A percentile compares a stretch with the other conserved stretches of the same genome.
Conservation (phyloP, 805 yeast species). For the Ogataea neopini region DNA sequence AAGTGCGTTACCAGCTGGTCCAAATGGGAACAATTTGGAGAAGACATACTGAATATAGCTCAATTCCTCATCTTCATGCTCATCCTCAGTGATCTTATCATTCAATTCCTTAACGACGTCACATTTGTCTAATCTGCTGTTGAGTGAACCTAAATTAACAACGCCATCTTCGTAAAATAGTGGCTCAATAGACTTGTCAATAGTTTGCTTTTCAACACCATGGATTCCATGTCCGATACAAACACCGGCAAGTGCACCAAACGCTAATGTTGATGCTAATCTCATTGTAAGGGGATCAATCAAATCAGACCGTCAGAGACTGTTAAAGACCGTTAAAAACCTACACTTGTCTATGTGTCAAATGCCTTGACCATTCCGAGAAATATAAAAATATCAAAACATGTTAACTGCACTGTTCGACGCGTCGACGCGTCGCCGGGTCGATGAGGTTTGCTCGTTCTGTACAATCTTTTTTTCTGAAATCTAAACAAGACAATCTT, state of each 20-base stretch:
- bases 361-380: background rate
- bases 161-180: constrained; percentile 43
- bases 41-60: constrained; percentile 41
- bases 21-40: constrained; percentile 48
- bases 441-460: no score
- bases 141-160: constrained; percentile 40
- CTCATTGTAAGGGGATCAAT: background rate
- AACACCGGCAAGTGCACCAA: background rate
- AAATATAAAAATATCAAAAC: background rate
- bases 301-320: background rate
- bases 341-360: background rate
- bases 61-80: constrained; percentile 13
- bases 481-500: background rate
- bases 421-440: background rate
- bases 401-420: no score
- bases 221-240: background rate
- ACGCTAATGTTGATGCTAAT: background rate
- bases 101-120: constrained; percentile 43
- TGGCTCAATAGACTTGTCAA: constrained; percentile 2
- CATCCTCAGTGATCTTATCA: constrained; percentile 9
- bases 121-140: constrained; percentile 35
- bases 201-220: background rate
- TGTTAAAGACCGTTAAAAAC: background rate
- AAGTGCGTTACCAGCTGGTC: constrained; percentile 62
- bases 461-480: background rate